Evolutionary conservation across 306 rosid species (phyloP).

Genomic region (Chamaecrista fasciculata): DNA sequence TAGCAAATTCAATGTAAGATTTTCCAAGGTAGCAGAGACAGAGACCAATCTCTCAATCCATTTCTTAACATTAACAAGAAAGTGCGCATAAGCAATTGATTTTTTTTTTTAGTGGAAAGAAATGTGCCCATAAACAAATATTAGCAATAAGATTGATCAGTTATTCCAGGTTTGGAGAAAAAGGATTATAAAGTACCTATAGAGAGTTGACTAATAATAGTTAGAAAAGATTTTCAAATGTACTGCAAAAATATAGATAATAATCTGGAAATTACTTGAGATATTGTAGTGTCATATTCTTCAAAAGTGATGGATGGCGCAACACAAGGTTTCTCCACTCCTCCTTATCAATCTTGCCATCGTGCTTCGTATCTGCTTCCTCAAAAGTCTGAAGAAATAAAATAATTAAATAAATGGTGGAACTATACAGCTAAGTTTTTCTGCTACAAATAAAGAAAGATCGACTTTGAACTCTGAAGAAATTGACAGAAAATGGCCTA

Average conservation of each 20-base stretch:
- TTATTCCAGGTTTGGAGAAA: too few relatives aligned
- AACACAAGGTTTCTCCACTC: slow-evolving; percentile 96
- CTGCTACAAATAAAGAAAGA: too few relatives aligned
- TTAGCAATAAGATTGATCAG: too few relatives aligned
- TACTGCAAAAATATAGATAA: too few relatives aligned
- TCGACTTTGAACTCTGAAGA: not conserved
- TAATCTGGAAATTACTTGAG: slow-evolving; percentile 63
- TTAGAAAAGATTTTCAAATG: too few relatives aligned
- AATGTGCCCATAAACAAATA: too few relatives aligned
- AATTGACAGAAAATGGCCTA: not conserved
- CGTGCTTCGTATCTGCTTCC: slow-evolving; percentile 99
- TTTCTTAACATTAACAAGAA: not conserved
- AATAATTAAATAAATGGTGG: slow-evolving; percentile 10
- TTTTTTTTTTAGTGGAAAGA: too few relatives aligned
- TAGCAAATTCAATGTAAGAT: not conserved
- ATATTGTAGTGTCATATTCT: slow-evolving; percentile 96
- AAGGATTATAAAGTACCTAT: not conserved
- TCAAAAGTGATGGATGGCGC: slow-evolving; percentile 93
- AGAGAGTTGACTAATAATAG: slow-evolving; percentile 8
- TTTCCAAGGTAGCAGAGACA: not conserved
- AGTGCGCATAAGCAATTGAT: too few relatives aligned
- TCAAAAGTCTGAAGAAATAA: slow-evolving; percentile 78
- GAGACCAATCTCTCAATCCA: not conserved
- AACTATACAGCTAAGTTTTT: slow-evolving; percentile 3
- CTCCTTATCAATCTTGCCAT: slow-evolving; percentile 96